A percentile compares a stretch with the other conserved stretches of the same genome.
Evolutionary conservation across 2,329 filamentous ascomycete genomes (phyloP).

Genomic region (Fusarium coicis): DNA sequence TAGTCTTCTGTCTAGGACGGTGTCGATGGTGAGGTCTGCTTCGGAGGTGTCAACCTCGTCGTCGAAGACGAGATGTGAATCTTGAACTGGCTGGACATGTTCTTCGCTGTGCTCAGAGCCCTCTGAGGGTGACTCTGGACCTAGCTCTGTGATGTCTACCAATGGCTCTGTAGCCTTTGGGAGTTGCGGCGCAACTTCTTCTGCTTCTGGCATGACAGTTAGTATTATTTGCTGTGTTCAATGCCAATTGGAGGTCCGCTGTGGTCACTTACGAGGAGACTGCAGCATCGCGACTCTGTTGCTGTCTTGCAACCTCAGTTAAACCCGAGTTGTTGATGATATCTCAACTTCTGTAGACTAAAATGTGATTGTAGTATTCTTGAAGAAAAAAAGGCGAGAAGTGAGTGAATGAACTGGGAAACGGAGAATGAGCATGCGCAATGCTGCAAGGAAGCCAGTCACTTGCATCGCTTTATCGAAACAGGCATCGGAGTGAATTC

Average conservation of each 20-base stretch:
- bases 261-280: background rate
- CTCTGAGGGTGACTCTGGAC: background rate
- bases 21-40: background rate
- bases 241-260: fast-evolving
- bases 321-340: background rate
- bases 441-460: background rate
- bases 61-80: background rate
- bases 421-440: background rate
- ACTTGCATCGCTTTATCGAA: background rate
- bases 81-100: background rate
- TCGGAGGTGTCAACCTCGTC: background rate
- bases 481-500: background rate
- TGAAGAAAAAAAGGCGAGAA: background rate
- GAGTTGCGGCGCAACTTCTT: background rate
- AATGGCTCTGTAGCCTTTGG: background rate
- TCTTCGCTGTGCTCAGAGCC: background rate
- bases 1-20: background rate
- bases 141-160: background rate
- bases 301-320: background rate
- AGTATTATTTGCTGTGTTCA: fast-evolving
- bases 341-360: background rate
- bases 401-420: background rate
- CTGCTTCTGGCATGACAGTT: background rate
- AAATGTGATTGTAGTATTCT: background rate
- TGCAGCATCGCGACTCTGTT: background rate